Percentiles rank a stretch among this genome's conserved stretches.
Evolutionary conservation across 2,329 filamentous ascomycete species (phyloP).

Genomic region (Cladosporium cucumerinum): DNA sequence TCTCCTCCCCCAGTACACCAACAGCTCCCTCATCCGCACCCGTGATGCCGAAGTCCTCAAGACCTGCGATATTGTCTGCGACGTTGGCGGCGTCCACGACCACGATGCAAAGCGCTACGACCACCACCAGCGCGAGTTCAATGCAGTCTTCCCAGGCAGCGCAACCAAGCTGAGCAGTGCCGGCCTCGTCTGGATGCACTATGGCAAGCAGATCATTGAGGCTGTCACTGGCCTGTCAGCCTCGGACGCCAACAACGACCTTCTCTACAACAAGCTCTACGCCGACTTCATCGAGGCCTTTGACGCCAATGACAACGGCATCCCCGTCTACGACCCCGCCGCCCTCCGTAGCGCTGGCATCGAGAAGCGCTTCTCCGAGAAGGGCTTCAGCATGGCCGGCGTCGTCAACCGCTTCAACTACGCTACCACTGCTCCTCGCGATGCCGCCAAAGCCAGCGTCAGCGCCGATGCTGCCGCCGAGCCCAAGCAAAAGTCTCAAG

Average conservation of each 20-base stretch:
- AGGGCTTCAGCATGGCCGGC: conserved; percentile 79
- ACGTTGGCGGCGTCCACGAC: conserved; percentile 96
- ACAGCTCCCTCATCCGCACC: conserved; percentile 75
- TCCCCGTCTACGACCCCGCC: conserved; percentile 73
- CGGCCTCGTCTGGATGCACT: conserved; percentile 93
- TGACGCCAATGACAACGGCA: conserved; percentile 96
- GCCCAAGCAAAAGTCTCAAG: conserved; percentile 51
- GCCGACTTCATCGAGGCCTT: conserved; percentile 91
- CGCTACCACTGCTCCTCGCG: conserved; percentile 37
- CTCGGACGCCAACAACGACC: conserved; percentile 63
- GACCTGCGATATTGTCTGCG: conserved; percentile 89
- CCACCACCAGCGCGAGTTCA: conserved; percentile 94
- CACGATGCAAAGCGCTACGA: conserved; percentile 75
- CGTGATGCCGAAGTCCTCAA: conserved; percentile 76
- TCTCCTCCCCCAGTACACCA: conserved; percentile 74
- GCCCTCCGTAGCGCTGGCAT: conserved; percentile 67
- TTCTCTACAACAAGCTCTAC: conserved; percentile 88
- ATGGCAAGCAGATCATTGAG: conserved; percentile 79
- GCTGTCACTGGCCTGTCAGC: conserved; percentile 58
- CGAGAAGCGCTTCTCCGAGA: conserved; percentile 77
- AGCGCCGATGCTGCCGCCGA: conserved; percentile 20
- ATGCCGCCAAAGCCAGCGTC: conserved; percentile 21
- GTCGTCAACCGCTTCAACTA: conserved; percentile 86
- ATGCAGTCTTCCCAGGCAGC: conserved; percentile 77
- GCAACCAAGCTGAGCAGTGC: conserved; percentile 89